Conservation (phyloP, 2,329 filamentous ascomycete genomes). For the Botrytis sinoallii region DNA sequence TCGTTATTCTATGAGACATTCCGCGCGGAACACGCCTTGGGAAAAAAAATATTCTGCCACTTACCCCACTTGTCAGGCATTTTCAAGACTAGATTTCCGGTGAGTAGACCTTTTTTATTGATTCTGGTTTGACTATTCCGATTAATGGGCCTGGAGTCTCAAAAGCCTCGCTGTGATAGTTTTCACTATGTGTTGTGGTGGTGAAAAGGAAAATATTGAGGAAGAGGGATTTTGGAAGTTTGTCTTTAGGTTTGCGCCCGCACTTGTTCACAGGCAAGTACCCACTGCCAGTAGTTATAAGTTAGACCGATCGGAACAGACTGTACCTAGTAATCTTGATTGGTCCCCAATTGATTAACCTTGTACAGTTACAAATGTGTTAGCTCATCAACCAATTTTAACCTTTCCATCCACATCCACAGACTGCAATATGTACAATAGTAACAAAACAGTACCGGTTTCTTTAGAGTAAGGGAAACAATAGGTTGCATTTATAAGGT, state of each 20-base stretch:
- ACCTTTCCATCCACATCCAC: not conserved
- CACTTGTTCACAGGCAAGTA: not conserved
- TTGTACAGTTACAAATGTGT: not conserved
- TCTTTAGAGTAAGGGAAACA: not conserved
- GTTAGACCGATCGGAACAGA: constrained; percentile 4
- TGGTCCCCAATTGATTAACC: not conserved
- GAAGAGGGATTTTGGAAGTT: constrained; percentile 11
- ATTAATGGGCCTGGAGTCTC: not conserved
- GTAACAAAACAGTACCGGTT: not conserved
- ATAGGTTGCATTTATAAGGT: not conserved
- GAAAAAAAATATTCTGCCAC: constrained; percentile 28
- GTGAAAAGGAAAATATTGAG: not conserved
- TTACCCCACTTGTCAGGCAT: constrained; percentile 40
- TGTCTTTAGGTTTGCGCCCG: constrained; percentile 17
- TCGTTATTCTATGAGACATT: constrained; percentile 6
- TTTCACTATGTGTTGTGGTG: not conserved
- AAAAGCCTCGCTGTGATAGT: not conserved
- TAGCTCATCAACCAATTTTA: not conserved
- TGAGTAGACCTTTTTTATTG: not conserved
- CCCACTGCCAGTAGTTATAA: not conserved
- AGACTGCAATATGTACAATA: not conserved
- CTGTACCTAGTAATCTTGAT: not conserved
- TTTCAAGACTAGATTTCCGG: constrained; percentile 21
- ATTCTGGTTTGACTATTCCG: not conserved
- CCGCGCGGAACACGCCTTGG: not conserved